Conservation (phyloP, 768 basidiomycete genomes). For the Neoboletus subvelutipes region DNA sequence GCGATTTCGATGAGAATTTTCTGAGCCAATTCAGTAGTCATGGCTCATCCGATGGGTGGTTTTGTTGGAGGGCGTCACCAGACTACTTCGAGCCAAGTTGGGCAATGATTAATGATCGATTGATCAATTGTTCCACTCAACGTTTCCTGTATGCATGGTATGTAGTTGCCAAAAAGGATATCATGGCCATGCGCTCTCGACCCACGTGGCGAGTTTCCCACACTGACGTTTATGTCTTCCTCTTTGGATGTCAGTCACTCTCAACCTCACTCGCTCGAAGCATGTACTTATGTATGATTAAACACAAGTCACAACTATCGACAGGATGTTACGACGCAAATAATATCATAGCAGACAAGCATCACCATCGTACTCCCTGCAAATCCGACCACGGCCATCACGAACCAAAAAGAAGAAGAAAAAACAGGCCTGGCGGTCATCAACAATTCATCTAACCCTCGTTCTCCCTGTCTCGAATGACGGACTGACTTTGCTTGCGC, state of each 20-base stretch:
- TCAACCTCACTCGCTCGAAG: too few relatives aligned
- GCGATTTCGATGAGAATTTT: background rate
- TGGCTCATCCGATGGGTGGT: background rate
- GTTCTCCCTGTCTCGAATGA: background rate
- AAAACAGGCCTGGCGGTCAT: too few relatives aligned
- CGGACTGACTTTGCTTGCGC: conserved; percentile 26
- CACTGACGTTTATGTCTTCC: too few relatives aligned
- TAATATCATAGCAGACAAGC: conserved; percentile 3
- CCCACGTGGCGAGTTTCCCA: too few relatives aligned
- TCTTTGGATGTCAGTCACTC: too few relatives aligned
- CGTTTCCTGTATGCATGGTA: too few relatives aligned
- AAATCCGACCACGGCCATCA: background rate
- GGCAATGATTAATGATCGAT: too few relatives aligned
- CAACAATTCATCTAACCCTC: background rate
- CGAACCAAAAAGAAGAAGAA: background rate
- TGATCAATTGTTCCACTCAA: too few relatives aligned
- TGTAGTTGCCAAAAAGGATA: too few relatives aligned
- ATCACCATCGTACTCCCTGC: background rate
- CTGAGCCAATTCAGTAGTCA: background rate
- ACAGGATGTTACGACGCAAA: background rate
- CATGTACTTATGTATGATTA: too few relatives aligned
- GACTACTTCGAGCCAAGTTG: too few relatives aligned
- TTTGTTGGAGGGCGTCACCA: background rate
- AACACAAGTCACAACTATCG: background rate
- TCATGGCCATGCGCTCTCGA: too few relatives aligned